Conservation (phyloP, 495 filamentous ascomycete species). For the Podospora fimiseda region DNA sequence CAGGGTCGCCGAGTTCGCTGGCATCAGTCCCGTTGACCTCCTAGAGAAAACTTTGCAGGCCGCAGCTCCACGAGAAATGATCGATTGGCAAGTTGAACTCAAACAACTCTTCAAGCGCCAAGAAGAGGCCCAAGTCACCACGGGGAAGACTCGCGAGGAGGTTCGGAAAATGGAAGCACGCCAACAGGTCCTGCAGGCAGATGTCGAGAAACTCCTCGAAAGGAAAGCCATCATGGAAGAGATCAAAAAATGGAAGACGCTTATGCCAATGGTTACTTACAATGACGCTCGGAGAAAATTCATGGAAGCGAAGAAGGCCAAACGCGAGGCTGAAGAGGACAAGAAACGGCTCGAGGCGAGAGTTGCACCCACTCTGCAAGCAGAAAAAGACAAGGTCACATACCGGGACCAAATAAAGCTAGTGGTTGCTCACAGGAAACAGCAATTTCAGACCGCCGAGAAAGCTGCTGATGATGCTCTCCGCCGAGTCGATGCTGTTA, state of each 20-base stretch:
- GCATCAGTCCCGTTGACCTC: constrained; percentile 75
- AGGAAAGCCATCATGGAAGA: constrained; percentile 59
- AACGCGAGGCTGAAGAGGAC: constrained; percentile 42
- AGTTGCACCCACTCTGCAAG: constrained; percentile 59
- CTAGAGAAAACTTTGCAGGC: constrained; percentile 80
- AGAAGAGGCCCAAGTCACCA: constrained; percentile 54
- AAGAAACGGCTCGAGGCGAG: constrained; percentile 52
- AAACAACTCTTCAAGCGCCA: constrained; percentile 64
- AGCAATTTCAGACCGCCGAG: constrained; percentile 47
- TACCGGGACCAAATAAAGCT: constrained; percentile 46
- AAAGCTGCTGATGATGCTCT: constrained; percentile 43
- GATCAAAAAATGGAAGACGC: constrained; percentile 59
- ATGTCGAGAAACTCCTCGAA: constrained; percentile 77
- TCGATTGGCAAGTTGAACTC: constrained; percentile 68
- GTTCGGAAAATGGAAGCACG: constrained; percentile 61
- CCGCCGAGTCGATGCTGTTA: constrained; percentile 44
- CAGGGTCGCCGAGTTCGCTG: constrained; percentile 90
- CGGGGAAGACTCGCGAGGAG: constrained; percentile 52
- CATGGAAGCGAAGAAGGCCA: constrained; percentile 36
- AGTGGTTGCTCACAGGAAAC: constrained; percentile 48
- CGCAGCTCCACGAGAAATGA: constrained; percentile 73
- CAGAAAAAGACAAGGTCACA: constrained; percentile 57
- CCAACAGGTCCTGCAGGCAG: constrained; percentile 70
- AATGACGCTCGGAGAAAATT: constrained; percentile 33
- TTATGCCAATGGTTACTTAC: constrained; percentile 62